Base-by-base conservation (phyloP, 331 rosid genomes). In the Rhamnella rubrinervis region DNA sequence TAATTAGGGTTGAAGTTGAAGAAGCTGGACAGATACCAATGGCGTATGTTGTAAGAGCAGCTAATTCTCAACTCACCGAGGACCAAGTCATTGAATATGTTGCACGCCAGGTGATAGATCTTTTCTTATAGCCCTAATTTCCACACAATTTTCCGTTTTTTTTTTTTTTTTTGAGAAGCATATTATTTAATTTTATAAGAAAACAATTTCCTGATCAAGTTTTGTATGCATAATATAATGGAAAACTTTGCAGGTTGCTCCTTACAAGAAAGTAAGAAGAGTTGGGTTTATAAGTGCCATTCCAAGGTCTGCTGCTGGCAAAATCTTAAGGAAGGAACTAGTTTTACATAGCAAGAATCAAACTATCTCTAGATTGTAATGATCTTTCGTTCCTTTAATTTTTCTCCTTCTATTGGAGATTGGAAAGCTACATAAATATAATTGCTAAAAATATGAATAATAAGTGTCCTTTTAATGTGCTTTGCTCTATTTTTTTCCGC, bases 241-340 rank as follows among this genome's bases (percentile, higher is more conserved):
- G 44, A 50, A 65, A 55, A 40, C 8, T 40, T 79, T 81, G 62
- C 88, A 92, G 98, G 98, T 93, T 76, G 98, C 98, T 11, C 90
- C 98, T 18, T 93, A 86, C 70, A 93, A 86, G 84, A 93, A 93
- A 80, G 76, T 90, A 53, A 82, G 97, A 83, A 81, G 72, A 72
- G 97, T 93, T 64, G 70, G 78, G 20, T 90, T 93, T 46, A 82
- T 81, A 46, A 74, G 77, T 58, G 65, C 80, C 40, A 86, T 93
- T 75, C 98, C 97, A 66, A 85, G 88, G 76, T 93, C 98, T 50
- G 80, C 84, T 64, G 93, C 98, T 39, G 95, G 98, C 77, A 93
- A 88, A 86, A 93, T 90, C 67, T 75, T 93, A 79, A 89, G 98
- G 71, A 93, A 93, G 86, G 90, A 93, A 64, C 89, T 93, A 72